Conservation (phyloP, 2,329 filamentous ascomycete species). For the Fonsecaea nubica region DNA sequence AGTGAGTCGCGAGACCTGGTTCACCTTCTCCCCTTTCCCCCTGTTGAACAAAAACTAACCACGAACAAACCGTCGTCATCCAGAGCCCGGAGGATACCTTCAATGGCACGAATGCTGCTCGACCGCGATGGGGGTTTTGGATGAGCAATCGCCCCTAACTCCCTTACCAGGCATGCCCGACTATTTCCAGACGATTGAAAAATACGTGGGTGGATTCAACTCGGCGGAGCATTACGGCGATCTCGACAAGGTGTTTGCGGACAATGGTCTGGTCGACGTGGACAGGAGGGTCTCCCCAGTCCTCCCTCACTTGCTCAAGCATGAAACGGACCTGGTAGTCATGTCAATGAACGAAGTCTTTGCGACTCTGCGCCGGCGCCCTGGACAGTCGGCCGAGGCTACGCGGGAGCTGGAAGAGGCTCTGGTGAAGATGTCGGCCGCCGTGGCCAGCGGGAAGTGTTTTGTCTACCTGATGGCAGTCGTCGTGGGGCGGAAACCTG, state of each 20-base stretch:
- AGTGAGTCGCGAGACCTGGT: background rate
- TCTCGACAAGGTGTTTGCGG: background rate
- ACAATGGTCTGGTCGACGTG: background rate
- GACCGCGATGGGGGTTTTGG: background rate
- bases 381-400: background rate
- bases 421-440: background rate
- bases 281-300: background rate
- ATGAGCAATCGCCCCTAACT: background rate
- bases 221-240: background rate
- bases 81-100: background rate
- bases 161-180: background rate
- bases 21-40: background rate
- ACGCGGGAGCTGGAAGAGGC: background rate
- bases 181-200: background rate
- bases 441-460: background rate
- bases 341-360: background rate
- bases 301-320: conserved; percentile 1
- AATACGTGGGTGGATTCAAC: background rate
- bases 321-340: background rate
- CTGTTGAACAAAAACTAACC: background rate
- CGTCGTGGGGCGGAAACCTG: background rate
- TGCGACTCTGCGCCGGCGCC: background rate
- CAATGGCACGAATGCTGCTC: conserved; percentile 2
- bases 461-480: background rate
- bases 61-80: background rate